Conservation (phyloP, 345 rosid species). For the Gossypium thurberi region DNA sequence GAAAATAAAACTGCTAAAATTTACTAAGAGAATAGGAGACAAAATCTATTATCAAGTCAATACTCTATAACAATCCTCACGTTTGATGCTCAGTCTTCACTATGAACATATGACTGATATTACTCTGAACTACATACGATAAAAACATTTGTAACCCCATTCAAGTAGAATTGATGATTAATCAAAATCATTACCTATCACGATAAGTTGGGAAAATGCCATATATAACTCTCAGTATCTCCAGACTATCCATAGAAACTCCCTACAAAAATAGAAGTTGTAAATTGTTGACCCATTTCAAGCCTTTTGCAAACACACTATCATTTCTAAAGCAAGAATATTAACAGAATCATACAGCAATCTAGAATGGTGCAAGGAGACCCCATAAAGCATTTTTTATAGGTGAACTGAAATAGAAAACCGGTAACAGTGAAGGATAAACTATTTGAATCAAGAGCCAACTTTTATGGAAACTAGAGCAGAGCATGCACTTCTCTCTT, state of each 20-base stretch:
- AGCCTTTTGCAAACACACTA: not conserved
- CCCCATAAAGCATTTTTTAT: not conserved
- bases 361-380: not conserved
- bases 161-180: constrained; percentile 2
- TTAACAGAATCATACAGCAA: not conserved
- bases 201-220: constrained; percentile 91
- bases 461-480: not conserved
- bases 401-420: not conserved
- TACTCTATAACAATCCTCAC: not conserved
- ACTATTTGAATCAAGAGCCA: not conserved
- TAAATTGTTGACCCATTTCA: not conserved
- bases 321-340: not conserved
- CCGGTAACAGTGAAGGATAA: constrained; percentile 1
- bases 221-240: constrained; percentile 75
- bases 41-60: not conserved
- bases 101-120: not conserved
- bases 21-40: constrained; percentile 1
- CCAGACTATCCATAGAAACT: constrained; percentile 59
- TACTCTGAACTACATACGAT: not conserved
- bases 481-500: not conserved
- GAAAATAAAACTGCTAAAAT: constrained; percentile 7
- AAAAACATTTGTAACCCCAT: not conserved
- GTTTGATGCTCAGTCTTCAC: not conserved
- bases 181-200: constrained; percentile 44
- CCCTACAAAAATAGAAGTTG: constrained; percentile 37